Percentiles rank a stretch among this genome's conserved stretches.
Evolutionary conservation across 2,329 filamentous ascomycete genomes (phyloP).

Genomic region (Aspergillus glaucus): DNA sequence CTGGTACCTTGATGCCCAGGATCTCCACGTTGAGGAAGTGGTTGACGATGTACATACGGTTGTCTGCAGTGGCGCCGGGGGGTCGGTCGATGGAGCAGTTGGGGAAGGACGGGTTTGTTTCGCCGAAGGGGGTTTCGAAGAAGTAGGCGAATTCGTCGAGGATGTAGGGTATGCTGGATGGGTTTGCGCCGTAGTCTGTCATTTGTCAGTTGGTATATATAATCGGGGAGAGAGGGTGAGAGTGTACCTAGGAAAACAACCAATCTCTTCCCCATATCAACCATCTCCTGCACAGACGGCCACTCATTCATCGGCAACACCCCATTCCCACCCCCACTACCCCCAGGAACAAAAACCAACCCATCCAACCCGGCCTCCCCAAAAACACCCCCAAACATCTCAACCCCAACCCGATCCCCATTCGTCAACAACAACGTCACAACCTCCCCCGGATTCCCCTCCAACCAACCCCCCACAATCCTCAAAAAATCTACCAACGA

Average conservation of each 20-base stretch:
- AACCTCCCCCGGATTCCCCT: conserved; percentile 53
- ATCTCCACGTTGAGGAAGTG: conserved; percentile 43
- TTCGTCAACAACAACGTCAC: conserved; percentile 60
- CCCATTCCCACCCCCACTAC: conserved; percentile 12
- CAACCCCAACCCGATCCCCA: conserved; percentile 40
- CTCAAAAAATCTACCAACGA: conserved; percentile 50
- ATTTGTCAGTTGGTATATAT: background rate
- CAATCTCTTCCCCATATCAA: conserved; percentile 35
- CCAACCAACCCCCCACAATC: conserved; percentile 56
- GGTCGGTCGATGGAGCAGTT: conserved; percentile 42
- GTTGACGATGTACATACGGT: conserved; percentile 44
- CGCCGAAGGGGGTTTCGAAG: conserved; percentile 43
- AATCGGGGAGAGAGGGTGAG: background rate
- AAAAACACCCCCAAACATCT: conserved; percentile 29
- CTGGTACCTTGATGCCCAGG: conserved; percentile 38
- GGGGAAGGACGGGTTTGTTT: conserved; percentile 35
- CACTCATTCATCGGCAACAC: conserved; percentile 31
- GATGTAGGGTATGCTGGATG: conserved; percentile 35
- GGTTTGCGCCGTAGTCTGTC: conserved; percentile 33
- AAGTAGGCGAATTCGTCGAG: conserved; percentile 40
- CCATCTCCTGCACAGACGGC: conserved; percentile 39
- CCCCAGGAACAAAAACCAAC: conserved; percentile 33
- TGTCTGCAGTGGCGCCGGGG: conserved; percentile 27
- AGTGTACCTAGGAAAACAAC: conserved; percentile 39
- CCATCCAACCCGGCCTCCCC: conserved; percentile 22